These are phyloP conservation scores for Aspergillus tubingensis DNA, from an alignment of 2,329 filamentous ascomycete species.

Conservation along the genomic window DNA sequence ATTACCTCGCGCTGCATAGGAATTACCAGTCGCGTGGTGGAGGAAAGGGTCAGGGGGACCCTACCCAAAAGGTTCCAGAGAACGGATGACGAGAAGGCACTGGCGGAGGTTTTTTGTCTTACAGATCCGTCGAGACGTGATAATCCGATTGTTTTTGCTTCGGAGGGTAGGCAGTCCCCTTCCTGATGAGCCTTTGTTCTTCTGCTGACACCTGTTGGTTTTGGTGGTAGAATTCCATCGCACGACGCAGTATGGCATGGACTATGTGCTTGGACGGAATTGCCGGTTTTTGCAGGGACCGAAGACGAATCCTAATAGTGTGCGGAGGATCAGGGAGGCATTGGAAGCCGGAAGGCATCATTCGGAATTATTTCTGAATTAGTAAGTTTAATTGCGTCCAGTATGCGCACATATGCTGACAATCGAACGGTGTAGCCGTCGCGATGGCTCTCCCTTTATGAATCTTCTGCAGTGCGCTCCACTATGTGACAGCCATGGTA, in stretches of 20 bases:
- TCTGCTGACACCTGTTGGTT: background rate
- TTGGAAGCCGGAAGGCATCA: constrained; percentile 66
- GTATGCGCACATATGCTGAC: background rate
- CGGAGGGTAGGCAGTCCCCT: constrained; percentile 58
- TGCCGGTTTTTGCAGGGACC: constrained; percentile 78
- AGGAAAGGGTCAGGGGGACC: constrained; percentile 67
- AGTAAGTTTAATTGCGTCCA: constrained; percentile 50
- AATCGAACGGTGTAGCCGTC: constrained; percentile 49
- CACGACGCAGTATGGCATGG: constrained; percentile 73
- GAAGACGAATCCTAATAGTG: constrained; percentile 64
- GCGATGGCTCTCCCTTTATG: constrained; percentile 76
- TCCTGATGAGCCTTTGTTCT: no score
- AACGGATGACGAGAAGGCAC: constrained; percentile 63
- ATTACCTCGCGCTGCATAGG: constrained; percentile 69
- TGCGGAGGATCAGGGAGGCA: constrained; percentile 63
- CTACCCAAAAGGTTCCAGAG: constrained; percentile 65
- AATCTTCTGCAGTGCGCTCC: constrained; percentile 75
- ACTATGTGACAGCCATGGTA: constrained; percentile 66
- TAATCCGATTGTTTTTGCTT: constrained; percentile 76
- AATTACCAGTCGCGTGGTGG: constrained; percentile 69
- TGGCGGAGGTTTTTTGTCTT: constrained; percentile 76
- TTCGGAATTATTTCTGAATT: constrained; percentile 75
- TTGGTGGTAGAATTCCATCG: constrained; percentile 64
- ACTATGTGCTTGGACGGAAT: constrained; percentile 72
- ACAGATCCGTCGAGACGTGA: constrained; percentile 72